Evolutionary conservation across 2,329 filamentous ascomycete species (phyloP).

Genomic region (Hymenoscyphus fructigenus): DNA sequence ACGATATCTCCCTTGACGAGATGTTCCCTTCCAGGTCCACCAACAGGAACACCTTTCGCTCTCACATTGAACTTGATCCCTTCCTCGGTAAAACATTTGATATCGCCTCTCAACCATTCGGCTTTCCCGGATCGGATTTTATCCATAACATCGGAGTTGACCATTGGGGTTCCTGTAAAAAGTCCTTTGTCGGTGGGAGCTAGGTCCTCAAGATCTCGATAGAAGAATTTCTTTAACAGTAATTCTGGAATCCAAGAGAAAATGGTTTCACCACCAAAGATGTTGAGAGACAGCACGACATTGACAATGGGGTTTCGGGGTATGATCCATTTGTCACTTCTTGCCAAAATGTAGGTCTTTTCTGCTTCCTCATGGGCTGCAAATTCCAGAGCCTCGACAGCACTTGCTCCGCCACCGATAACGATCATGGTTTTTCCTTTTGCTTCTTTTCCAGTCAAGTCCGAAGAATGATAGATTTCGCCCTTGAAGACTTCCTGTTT

Average conservation of each 20-base stretch:
- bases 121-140: conserved; percentile 71
- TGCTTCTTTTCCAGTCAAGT: conserved; percentile 70
- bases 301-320: conserved; percentile 77
- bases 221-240: conserved; percentile 76
- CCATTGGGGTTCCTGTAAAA: conserved; percentile 85
- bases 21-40: conserved; percentile 68
- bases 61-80: conserved; percentile 73
- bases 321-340: conserved; percentile 86
- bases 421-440: conserved; percentile 74
- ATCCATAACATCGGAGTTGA: conserved; percentile 77
- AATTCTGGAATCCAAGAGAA: conserved; percentile 77
- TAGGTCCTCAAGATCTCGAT: conserved; percentile 74
- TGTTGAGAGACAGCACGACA: conserved; percentile 70
- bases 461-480: conserved; percentile 70
- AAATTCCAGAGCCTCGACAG: conserved; percentile 81
- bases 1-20: conserved; percentile 71
- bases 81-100: conserved; percentile 60
- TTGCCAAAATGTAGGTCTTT: conserved; percentile 70
- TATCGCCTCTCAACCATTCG: conserved; percentile 80
- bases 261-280: conserved; percentile 74
- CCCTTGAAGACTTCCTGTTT: conserved; percentile 73
- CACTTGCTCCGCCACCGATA: conserved; percentile 77
- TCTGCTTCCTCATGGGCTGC: conserved; percentile 64
- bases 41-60: conserved; percentile 69
- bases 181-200: conserved; percentile 68